Evolutionary conservation across 768 basidiomycete genomes (phyloP), one percentile per base, ranked within the genome.

Genomic region (Nevesoporus exiguus): DNA sequence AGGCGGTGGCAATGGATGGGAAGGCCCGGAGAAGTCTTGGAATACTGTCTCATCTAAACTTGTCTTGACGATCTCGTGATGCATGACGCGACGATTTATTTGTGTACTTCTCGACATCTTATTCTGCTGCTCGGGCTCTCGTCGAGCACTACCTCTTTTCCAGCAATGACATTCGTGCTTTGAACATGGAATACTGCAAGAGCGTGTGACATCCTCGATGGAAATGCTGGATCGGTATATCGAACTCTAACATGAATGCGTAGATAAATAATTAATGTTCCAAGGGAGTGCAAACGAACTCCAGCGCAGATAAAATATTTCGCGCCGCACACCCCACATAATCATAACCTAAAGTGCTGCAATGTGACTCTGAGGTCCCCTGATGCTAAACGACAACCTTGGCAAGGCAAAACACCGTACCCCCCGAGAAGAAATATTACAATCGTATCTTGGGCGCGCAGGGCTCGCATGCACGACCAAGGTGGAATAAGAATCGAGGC

Each of bases 1-100:
- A 77, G 81, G 46, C 79, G 86, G 49, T 94, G 89, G 91, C 73
- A 73, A 14, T 93, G 92, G 92, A 93, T 94, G 92, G 90, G 90
- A 63, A 83, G 78, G 63, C 72, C 75, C 36, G 90, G 90, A 10
- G 76, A 83, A 69, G 73, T 91, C 54, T 71, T 88, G 60, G 84
- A 88, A 64, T 59, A 67, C 21, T 58, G 59, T 47, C 51, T 72
- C 66, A 62, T 40, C 53, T 70, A 49, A 61, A 45, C 27, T 7
- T 21, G 31, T 36, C 51, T 37, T 47, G 51, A 44, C 29, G 24
- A 42, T 25, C 24, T n/a, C n/a, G 30, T 39, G 47, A 45, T 67
- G 71, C 22, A n/a, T 19, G 14, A 17, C 21, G 22, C n/a, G 43
- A 42, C 45, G 30, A 44, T 31, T 22, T 52, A 31, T 39, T 21